Evolutionary conservation across 495 filamentous ascomycete genomes (phyloP).

Genomic region (Cercophora scortea): DNA sequence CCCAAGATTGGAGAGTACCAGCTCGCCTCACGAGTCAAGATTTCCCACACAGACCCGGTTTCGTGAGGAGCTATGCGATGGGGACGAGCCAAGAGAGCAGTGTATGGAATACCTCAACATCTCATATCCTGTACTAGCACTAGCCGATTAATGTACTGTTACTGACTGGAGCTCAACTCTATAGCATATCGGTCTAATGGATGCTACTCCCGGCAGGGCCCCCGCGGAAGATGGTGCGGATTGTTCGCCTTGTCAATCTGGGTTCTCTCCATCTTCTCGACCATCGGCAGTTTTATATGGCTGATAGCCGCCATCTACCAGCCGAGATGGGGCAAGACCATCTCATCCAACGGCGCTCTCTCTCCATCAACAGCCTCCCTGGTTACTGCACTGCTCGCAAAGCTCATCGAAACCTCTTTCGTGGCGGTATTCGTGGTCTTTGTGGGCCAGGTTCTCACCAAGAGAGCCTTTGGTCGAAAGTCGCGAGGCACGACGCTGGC

Average conservation of each 20-base stretch:
- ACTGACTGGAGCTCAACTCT: not conserved
- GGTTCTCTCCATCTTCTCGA: conserved; percentile 58
- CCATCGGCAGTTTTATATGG: conserved; percentile 56
- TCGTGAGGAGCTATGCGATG: no score
- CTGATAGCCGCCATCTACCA: conserved; percentile 49
- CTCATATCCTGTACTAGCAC: no score
- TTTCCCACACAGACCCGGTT: no score
- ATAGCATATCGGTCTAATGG: not conserved
- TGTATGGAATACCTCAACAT: no score
- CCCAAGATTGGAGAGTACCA: no score
- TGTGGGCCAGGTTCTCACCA: conserved; percentile 62
- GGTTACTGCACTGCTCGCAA: conserved; percentile 57
- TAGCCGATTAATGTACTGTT: no score
- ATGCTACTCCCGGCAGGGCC: not conserved
- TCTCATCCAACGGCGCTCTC: conserved; percentile 41
- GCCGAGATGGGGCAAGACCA: conserved; percentile 49
- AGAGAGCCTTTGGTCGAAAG: conserved; percentile 49
- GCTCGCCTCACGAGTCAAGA: no score
- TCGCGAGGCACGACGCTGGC: conserved; percentile 59
- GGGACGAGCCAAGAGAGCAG: no score
- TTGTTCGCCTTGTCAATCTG: conserved; percentile 45
- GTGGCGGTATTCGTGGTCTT: conserved; percentile 71
- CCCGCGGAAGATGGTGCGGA: not conserved
- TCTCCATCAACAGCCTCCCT: conserved; percentile 50
- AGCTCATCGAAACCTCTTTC: conserved; percentile 68